Conservation (phyloP, 371 early-diverging fungal species). For the Thermomucor indicae-seudaticae region DNA sequence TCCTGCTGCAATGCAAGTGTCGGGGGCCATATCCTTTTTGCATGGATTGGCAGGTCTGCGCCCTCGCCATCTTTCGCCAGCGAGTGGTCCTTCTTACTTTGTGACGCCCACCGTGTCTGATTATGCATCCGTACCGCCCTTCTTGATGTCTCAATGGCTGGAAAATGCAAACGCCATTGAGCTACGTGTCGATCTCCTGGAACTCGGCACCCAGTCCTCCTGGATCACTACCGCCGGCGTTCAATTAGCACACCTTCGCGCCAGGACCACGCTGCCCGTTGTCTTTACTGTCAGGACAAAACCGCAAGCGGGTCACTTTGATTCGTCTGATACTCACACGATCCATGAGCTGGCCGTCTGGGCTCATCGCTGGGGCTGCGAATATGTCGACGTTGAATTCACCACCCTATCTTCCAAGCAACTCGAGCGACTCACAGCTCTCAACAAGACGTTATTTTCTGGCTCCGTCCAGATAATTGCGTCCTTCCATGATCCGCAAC, state of each 20-base stretch:
- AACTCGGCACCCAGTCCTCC: conserved; percentile 12
- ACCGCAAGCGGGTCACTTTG: conserved; percentile 81
- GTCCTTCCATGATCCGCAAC: conserved; percentile 80
- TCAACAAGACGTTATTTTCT: conserved; percentile 32
- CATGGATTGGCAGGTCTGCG: not conserved
- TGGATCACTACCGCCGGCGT: conserved; percentile 17
- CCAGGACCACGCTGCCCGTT: conserved; percentile 50
- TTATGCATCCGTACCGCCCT: conserved; percentile 15
- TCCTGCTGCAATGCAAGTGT: not conserved
- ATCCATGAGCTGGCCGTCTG: conserved; percentile 61
- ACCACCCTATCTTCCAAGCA: conserved; percentile 29
- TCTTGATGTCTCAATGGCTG: conserved; percentile 44
- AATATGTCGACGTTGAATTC: conserved; percentile 87
- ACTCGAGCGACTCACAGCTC: conserved; percentile 33
- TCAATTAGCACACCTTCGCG: conserved; percentile 19
- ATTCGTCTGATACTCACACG: conserved; percentile 5
- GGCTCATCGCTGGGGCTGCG: conserved; percentile 81
- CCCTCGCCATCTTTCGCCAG: conserved; percentile 1
- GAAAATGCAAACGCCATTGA: conserved; percentile 83
- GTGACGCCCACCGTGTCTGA: conserved; percentile 46
- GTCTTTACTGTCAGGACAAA: conserved; percentile 86
- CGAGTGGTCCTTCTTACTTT: conserved; percentile 32
- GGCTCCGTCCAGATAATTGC: conserved; percentile 65
- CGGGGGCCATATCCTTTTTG: conserved; percentile 1
- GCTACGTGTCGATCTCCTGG: conserved; percentile 85